Evolutionary conservation across 176 grass and related monocot genomes (phyloP), one percentile per base, ranked within the genome.

Genomic region (Elymus sibiricus): DNA sequence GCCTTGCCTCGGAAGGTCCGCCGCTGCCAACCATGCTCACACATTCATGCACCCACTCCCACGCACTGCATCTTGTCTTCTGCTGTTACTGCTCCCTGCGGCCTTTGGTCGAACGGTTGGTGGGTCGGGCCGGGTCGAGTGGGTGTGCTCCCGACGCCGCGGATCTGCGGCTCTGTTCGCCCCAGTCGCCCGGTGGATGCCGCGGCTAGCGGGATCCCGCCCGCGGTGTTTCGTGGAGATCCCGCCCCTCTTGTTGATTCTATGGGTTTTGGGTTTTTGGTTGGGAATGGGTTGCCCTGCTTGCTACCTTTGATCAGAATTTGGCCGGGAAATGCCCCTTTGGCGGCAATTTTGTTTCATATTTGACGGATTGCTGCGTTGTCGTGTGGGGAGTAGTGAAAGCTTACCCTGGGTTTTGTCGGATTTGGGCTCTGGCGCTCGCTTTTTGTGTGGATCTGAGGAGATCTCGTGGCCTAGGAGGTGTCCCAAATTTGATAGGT

Each of bases 381-480:
- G 21, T 64, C 13, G 8, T 53, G 12, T 67, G 1, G 15, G 49
- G 13, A 14, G 51, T 34, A 0, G 51, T 2, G n/a, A 53, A 44
- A 16, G 44, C 28, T 8, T 78, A 15, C 55, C 28, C 24, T 56
- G 28, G 37, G 39, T 67, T 88, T 79, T 73, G 40, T 79, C 26
- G 7, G 77, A 63, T 63, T 85, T 62, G 63, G 24, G 37, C 80
- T 80, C 12, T 35, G 38, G 16, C 39, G 63, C 47, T 31, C 38
- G 63, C n/a, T 11, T 82, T 86, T 64, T 82, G 46, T 51, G 47
- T 51, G 81, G 89, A 87, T 91, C 85, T 91, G 77, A 31, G 29
- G 49, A 60, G 86, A 88, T 85, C 82, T 72, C 38, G 62, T 60
- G 38, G 53, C 51, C 60, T 77, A 74, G 11, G 16, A 27, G 21